These are phyloP conservation scores for Ceriops decandra DNA, from an alignment of 345 rosid species.

Conservation along the genomic window DNA sequence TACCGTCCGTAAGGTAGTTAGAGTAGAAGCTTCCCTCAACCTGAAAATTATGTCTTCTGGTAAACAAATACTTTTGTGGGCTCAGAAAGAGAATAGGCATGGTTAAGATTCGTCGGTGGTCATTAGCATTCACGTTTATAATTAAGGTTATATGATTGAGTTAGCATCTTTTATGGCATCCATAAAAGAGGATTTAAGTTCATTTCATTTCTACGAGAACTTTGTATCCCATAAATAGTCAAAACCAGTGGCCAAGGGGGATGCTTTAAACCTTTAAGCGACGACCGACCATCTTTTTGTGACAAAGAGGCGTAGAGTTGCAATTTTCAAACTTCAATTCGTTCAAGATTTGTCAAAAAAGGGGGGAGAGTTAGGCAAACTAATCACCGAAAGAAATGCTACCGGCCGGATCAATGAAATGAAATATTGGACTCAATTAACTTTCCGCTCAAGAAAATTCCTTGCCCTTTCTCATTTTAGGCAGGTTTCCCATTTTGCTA, in stretches of 20 bases:
- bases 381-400: neutral
- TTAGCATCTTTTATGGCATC: neutral
- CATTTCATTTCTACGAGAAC: constrained; percentile 11
- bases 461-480: too few relatives aligned
- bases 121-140: too few relatives aligned
- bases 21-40: too few relatives aligned
- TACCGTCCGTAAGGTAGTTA: too few relatives aligned
- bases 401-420: neutral
- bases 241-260: constrained; percentile 8
- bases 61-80: too few relatives aligned
- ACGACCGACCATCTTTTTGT: neutral
- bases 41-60: too few relatives aligned
- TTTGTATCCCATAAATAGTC: constrained; percentile 7
- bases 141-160: too few relatives aligned
- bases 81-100: too few relatives aligned
- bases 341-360: constrained; percentile 5
- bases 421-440: neutral
- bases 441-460: neutral
- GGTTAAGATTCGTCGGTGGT: too few relatives aligned
- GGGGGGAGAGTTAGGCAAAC: constrained; percentile 12
- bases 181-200: constrained; percentile 6
- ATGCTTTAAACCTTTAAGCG: neutral
- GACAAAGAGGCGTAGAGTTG: neutral
- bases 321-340: neutral
- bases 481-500: too few relatives aligned